Percentiles rank a stretch among this genome's conserved stretches.
Evolutionary conservation across 805 yeast species (phyloP).

Genomic region (Gaillardinia entomophila): DNA sequence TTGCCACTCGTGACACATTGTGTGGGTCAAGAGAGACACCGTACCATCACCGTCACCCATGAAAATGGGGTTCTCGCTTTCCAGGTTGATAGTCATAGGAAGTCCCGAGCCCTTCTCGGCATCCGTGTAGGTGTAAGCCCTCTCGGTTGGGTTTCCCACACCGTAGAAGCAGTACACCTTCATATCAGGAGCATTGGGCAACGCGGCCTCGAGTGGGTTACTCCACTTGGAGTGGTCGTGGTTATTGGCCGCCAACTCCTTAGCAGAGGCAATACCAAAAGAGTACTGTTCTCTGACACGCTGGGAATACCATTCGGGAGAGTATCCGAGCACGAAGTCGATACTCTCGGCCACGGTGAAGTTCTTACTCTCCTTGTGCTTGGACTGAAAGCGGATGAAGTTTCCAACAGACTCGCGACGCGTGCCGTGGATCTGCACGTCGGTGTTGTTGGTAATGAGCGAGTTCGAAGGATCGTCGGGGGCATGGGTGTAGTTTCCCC

Average conservation of each 20-base stretch:
- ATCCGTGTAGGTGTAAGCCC: slow-evolving; percentile 81
- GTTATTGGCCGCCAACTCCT: slow-evolving; percentile 61
- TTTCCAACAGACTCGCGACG: slow-evolving; percentile 53
- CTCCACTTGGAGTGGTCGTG: slow-evolving; percentile 78
- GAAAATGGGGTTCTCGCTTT: slow-evolving; percentile 57
- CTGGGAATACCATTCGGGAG: slow-evolving; percentile 73
- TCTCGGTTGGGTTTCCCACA: slow-evolving; percentile 93
- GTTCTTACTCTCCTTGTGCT: slow-evolving; percentile 30
- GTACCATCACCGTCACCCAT: slow-evolving; percentile 97
- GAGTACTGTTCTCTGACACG: slow-evolving; percentile 71
- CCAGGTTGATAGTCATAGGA: slow-evolving; percentile 67
- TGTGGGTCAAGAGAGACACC: slow-evolving; percentile 76
- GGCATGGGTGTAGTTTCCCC: slow-evolving; percentile 70
- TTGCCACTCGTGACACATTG: slow-evolving; percentile 91
- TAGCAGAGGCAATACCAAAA: slow-evolving; percentile 62
- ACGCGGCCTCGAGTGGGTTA: slow-evolving; percentile 88
- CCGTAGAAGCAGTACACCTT: slow-evolving; percentile 89
- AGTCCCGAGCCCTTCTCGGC: slow-evolving; percentile 47
- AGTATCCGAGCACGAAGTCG: slow-evolving; percentile 52
- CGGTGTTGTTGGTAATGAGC: slow-evolving; percentile 12
- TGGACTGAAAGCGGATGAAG: slow-evolving; percentile 60
- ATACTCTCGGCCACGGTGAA: slow-evolving; percentile 65
- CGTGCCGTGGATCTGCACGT: slow-evolving; percentile 13
- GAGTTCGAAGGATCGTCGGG: slow-evolving; percentile 61
- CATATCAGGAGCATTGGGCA: slow-evolving; percentile 93